These are phyloP conservation scores for Lipomyces yamanashiensis DNA, from an alignment of 805 yeast species.

Conservation along the genomic window DNA sequence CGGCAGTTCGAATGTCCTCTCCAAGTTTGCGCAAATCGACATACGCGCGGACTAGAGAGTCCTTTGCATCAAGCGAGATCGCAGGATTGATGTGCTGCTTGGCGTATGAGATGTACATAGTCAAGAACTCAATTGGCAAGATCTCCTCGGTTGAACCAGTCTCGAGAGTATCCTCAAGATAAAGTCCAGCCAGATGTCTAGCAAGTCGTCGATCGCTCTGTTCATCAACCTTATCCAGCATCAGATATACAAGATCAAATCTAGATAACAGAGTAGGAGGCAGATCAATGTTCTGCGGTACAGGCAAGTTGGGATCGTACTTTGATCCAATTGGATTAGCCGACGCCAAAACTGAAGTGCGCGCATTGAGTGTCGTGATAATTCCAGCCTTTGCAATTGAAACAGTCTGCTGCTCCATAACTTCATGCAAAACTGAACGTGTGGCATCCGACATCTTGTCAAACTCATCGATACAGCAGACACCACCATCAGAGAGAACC, in stretches of 20 bases:
- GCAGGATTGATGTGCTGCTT: conserved; percentile 82
- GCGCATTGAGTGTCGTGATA: conserved; percentile 92
- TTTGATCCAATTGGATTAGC: conserved; percentile 97
- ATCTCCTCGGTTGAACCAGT: conserved; percentile 70
- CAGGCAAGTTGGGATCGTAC: conserved; percentile 93
- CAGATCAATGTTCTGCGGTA: conserved; percentile 90
- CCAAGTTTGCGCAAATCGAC: conserved; percentile 95
- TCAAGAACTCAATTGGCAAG: conserved; percentile 83
- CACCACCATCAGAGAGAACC: conserved; percentile 96
- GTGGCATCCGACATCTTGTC: conserved; percentile 97
- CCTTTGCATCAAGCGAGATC: conserved; percentile 78
- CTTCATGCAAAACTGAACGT: conserved; percentile 94
- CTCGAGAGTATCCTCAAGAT: conserved; percentile 82
- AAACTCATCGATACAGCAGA: conserved; percentile 98
- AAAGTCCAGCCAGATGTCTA: conserved; percentile 86
- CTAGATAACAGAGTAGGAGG: conserved; percentile 96
- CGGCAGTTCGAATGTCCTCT: conserved; percentile 83
- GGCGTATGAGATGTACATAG: conserved; percentile 91
- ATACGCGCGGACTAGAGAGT: conserved; percentile 81
- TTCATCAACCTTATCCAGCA: conserved; percentile 91
- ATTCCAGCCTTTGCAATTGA: conserved; percentile 98
- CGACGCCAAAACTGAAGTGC: conserved; percentile 93
- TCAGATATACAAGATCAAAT: conserved; percentile 90
- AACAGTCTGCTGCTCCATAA: conserved; percentile 98
- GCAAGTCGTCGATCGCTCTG: conserved; percentile 84